Conservation (phyloP, 495 filamentous ascomycete genomes). For the Annulohypoxylon moriforme region DNA sequence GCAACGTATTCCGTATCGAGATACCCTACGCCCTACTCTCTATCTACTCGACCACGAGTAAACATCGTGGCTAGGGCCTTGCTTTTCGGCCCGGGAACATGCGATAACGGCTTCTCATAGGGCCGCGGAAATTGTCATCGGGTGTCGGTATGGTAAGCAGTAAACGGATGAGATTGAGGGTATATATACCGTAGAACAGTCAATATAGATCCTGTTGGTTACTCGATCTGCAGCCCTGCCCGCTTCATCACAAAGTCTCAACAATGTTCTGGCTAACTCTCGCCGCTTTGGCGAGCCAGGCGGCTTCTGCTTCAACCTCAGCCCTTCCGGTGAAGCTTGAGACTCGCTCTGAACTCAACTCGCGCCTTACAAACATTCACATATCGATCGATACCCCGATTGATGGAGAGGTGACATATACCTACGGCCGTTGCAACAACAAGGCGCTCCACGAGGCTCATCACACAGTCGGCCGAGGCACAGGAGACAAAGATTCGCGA, state of each 20-base stretch:
- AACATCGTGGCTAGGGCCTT: constrained; percentile 14
- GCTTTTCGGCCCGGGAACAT: constrained; percentile 10
- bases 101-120: constrained; percentile 5
- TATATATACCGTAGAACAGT: constrained; percentile 26
- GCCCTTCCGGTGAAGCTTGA: constrained; percentile 52
- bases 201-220: not conserved
- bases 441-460: constrained; percentile 43
- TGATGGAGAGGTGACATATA: constrained; percentile 50
- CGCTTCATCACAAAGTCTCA: not conserved
- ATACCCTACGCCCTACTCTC: constrained; percentile 22
- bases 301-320: constrained; percentile 15
- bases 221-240: not conserved
- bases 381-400: constrained; percentile 46
- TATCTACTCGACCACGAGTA: constrained; percentile 6
- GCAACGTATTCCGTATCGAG: constrained; percentile 15
- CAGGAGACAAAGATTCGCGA: constrained; percentile 44
- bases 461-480: constrained; percentile 44
- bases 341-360: constrained; percentile 52
- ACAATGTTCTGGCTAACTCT: constrained; percentile 37
- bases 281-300: constrained; percentile 33
- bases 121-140: not conserved
- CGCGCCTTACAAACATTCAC: constrained; percentile 59
- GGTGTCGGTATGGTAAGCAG: not conserved
- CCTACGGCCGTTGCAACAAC: constrained; percentile 54
- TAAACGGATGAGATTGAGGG: not conserved